These are phyloP conservation scores for Graphilbum ipis-grandicollis DNA, from an alignment of 2,329 filamentous ascomycete species.

Conservation along the genomic window DNA sequence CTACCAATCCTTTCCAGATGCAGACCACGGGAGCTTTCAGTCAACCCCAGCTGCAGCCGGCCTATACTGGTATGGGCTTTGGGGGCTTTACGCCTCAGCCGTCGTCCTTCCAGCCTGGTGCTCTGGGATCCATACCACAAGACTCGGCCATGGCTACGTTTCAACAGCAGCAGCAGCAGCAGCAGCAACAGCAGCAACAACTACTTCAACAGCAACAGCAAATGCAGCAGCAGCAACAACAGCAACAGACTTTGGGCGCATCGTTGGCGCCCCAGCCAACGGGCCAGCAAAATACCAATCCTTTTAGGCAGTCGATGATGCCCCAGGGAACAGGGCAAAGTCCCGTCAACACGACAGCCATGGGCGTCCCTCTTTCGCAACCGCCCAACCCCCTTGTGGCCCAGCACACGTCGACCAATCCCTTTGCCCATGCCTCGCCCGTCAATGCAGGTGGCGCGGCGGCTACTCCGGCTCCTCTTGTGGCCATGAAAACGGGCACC, in stretches of 20 bases:
- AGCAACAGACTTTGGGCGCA: background rate
- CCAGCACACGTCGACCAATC: constrained; percentile 60
- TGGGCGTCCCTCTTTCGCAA: background rate
- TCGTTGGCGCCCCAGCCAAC: constrained; percentile 12
- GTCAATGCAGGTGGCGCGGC: constrained; percentile 17
- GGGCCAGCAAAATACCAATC: constrained; percentile 59
- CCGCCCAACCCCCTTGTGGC: constrained; percentile 10
- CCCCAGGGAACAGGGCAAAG: constrained; percentile 36
- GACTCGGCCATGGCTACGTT: constrained; percentile 30
- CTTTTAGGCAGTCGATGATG: constrained; percentile 79
- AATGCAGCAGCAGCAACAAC: background rate
- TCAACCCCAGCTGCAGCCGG: constrained; percentile 22
- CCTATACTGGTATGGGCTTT: constrained; percentile 58
- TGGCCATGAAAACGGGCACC: constrained; percentile 35
- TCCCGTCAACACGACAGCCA: background rate
- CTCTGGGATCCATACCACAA: constrained; percentile 40
- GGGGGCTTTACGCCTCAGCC: constrained; percentile 61
- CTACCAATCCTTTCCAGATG: constrained; percentile 23
- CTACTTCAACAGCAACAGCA: constrained; percentile 20
- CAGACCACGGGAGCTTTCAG: constrained; percentile 18
- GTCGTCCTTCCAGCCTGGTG: constrained; percentile 30
- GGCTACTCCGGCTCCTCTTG: constrained; percentile 21
- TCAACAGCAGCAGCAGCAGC: constrained; percentile 22
- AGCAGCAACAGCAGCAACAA: background rate
- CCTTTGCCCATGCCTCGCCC: constrained; percentile 57